A percentile compares a stretch with the other conserved stretches of the same genome.
phyloP scores from a whole-genome alignment of 2,329 filamentous ascomycete species.

The Exserohilum turcica region DNA sequence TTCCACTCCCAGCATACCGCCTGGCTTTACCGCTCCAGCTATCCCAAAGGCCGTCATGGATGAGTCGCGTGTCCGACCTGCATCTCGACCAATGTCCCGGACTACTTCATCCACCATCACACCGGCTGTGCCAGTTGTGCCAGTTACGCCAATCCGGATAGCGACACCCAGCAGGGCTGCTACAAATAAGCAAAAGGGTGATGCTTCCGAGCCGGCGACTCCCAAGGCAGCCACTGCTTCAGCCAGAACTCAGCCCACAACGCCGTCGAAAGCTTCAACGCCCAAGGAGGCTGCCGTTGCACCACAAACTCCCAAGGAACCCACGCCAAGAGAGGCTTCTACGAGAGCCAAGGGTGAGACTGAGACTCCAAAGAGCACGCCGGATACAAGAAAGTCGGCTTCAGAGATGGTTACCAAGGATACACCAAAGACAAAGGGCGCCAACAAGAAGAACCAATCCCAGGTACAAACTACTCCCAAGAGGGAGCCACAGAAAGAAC shows the following conservation, averaged over 20 bases:
- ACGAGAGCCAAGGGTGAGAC: constrained; percentile 20
- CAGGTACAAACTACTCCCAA: constrained; percentile 18
- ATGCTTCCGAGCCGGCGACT: constrained; percentile 4
- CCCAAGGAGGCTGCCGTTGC: constrained; percentile 18
- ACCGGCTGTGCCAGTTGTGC: constrained; percentile 50
- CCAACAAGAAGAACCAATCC: constrained; percentile 24
- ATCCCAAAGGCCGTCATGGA: constrained; percentile 30
- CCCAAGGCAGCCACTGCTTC: constrained; percentile 2
- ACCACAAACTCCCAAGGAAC: constrained; percentile 17
- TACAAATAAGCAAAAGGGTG: constrained; percentile 26
- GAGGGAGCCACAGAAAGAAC: constrained; percentile 12
- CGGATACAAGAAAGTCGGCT: constrained; percentile 26
- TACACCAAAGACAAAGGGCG: constrained; percentile 26
- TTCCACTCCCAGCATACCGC: constrained; percentile 53
- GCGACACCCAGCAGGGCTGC: constrained; percentile 39
- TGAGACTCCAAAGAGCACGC: constrained; percentile 8
- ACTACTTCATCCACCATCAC: constrained; percentile 38
- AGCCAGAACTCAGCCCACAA: constrained; percentile 19
- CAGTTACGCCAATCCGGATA: constrained; percentile 42
- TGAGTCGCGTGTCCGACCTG: constrained; percentile 25
- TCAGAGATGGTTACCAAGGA: constrained; percentile 23
- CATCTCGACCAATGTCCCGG: constrained; percentile 33
- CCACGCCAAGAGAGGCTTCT: constrained; percentile 10
- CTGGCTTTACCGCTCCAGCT: constrained; percentile 48
- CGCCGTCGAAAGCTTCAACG: constrained; percentile 24